Percentiles rank a stretch among this genome's conserved stretches.
Evolutionary conservation across 2,329 filamentous ascomycete genomes (phyloP).

Genomic region (Phoma sp.): DNA sequence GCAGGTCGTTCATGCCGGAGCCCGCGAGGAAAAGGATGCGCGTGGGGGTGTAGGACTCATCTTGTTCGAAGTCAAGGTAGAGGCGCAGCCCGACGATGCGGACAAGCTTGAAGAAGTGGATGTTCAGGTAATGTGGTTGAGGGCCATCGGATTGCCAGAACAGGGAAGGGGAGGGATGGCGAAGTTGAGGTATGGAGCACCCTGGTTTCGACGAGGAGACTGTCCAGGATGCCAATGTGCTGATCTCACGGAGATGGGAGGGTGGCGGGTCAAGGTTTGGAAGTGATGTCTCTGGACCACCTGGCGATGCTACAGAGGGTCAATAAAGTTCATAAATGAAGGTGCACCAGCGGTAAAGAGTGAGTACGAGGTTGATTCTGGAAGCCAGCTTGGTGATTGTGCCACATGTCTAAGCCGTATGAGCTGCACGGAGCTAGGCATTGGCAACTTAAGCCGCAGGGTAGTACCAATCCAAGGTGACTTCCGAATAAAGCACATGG

Average conservation of each 20-base stretch:
- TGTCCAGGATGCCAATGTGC: conserved; percentile 81
- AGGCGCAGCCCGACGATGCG: conserved; percentile 79
- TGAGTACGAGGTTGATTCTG: not conserved
- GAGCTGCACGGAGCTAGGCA: not conserved
- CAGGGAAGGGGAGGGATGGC: conserved; percentile 72
- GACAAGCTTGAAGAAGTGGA: conserved; percentile 85
- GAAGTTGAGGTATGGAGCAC: conserved; percentile 76
- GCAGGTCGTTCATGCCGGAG: conserved; percentile 87
- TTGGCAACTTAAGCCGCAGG: not conserved
- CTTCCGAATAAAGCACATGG: not conserved
- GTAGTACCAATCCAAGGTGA: not conserved
- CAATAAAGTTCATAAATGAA: conserved; percentile 2
- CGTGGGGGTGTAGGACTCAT: conserved; percentile 96
- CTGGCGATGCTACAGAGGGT: conserved; percentile 23
- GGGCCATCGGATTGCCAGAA: conserved; percentile 90
- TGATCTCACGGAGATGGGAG: conserved; percentile 75
- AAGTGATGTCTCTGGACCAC: conserved; percentile 17
- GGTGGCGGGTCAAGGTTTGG: conserved; percentile 45
- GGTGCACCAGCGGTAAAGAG: not conserved
- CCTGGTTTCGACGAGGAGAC: conserved; percentile 83
- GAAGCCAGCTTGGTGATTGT: not conserved
- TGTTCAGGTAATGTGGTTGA: conserved; percentile 80
- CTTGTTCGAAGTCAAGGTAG: conserved; percentile 87
- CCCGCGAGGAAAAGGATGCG: conserved; percentile 89
- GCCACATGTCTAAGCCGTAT: not conserved